phyloP scores from a whole-genome alignment of 2,329 filamentous ascomycete genomes.

The Calcarisporium arbuscula region DNA sequence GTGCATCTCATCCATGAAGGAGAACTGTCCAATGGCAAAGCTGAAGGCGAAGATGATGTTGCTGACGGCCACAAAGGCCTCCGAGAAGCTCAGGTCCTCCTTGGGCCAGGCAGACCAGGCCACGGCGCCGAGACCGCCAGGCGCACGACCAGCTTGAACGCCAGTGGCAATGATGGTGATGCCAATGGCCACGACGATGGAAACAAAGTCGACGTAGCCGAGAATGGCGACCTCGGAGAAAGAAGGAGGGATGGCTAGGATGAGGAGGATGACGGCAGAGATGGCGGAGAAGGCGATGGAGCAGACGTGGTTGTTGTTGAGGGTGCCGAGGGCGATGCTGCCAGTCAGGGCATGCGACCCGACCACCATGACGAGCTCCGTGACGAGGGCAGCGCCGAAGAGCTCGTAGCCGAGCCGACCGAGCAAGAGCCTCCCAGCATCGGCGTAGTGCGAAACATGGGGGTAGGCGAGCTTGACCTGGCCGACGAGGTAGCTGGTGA shows the following conservation, averaged over 20 bases:
- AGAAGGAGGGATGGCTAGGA: slow-evolving; percentile 32
- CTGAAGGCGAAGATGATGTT: slow-evolving; percentile 64
- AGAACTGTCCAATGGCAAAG: slow-evolving; percentile 35
- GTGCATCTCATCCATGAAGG: slow-evolving; percentile 39
- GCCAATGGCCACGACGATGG: slow-evolving; percentile 52
- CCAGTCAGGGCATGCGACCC: slow-evolving; percentile 61
- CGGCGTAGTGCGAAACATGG: slow-evolving; percentile 55
- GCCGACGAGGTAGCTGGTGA: slow-evolving; percentile 31
- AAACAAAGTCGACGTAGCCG: slow-evolving; percentile 45
- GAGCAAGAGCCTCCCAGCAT: slow-evolving; percentile 52
- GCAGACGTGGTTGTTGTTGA: slow-evolving; percentile 44
- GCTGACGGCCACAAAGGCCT: slow-evolving; percentile 48
- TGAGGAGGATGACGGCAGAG: slow-evolving; percentile 29
- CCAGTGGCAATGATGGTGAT: slow-evolving; percentile 57
- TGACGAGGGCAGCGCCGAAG: slow-evolving; percentile 46
- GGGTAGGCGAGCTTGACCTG: slow-evolving; percentile 38
- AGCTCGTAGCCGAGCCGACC: slow-evolving; percentile 52
- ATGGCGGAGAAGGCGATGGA: slow-evolving; percentile 30
- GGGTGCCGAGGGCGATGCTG: slow-evolving; percentile 54
- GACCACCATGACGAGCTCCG: slow-evolving; percentile 61
- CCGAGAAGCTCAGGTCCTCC: slow-evolving; percentile 34
- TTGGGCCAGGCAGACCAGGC: slow-evolving; percentile 30
- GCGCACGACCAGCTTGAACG: slow-evolving; percentile 22
- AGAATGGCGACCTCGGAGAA: slow-evolving; percentile 34
- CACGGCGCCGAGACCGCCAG: slow-evolving; percentile 14